Percentiles rank a stretch among this genome's conserved stretches.
Conservation (phyloP, 2,329 filamentous ascomycete species). For the Thermoascus crustaceus region DNA sequence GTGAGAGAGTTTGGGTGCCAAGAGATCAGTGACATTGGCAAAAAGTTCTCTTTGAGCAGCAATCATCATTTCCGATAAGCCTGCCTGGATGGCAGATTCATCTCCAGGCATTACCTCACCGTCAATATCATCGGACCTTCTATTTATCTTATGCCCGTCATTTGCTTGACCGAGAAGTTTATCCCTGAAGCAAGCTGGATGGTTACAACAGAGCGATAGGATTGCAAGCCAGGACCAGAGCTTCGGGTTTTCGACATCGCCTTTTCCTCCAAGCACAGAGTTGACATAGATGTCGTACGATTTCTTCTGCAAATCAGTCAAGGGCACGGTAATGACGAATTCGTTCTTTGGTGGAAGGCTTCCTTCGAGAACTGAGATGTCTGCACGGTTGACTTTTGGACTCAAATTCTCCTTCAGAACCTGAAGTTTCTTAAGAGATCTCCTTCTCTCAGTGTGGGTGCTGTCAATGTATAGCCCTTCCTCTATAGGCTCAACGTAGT, state of each 20-base stretch:
- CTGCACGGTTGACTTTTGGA: slow-evolving; percentile 70
- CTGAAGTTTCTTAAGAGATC: slow-evolving; percentile 57
- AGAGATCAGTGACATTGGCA: slow-evolving; percentile 22
- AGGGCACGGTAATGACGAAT: slow-evolving; percentile 67
- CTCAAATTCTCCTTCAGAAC: slow-evolving; percentile 63
- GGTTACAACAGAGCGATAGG: slow-evolving; percentile 50
- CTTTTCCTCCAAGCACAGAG: slow-evolving; percentile 25
- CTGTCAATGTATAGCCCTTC: slow-evolving; percentile 63
- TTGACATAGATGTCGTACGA: slow-evolving; percentile 53
- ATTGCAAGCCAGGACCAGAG: slow-evolving; percentile 50
- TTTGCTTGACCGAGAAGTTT: slow-evolving; percentile 39
- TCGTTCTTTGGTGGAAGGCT: slow-evolving; percentile 69
- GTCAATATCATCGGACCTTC: slow-evolving; percentile 11
- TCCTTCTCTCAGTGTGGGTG: slow-evolving; percentile 45
- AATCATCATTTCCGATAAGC: slow-evolving; percentile 28
- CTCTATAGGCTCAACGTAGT: slow-evolving; percentile 67
- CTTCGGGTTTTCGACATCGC: slow-evolving; percentile 31
- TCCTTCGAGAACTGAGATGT: slow-evolving; percentile 57
- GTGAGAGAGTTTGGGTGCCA: slow-evolving; percentile 51
- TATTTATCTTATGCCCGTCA: slow-evolving; percentile 10
- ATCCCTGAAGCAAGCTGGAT: slow-evolving; percentile 46
- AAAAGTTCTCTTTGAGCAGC: slow-evolving; percentile 26
- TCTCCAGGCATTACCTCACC: slow-evolving; percentile 14
- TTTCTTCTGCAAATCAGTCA: slow-evolving; percentile 56
- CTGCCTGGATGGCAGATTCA: slow-evolving; percentile 28